Conservation (phyloP, 2,329 filamentous ascomycete species). For the Cephalotrichum gorgonifer region DNA sequence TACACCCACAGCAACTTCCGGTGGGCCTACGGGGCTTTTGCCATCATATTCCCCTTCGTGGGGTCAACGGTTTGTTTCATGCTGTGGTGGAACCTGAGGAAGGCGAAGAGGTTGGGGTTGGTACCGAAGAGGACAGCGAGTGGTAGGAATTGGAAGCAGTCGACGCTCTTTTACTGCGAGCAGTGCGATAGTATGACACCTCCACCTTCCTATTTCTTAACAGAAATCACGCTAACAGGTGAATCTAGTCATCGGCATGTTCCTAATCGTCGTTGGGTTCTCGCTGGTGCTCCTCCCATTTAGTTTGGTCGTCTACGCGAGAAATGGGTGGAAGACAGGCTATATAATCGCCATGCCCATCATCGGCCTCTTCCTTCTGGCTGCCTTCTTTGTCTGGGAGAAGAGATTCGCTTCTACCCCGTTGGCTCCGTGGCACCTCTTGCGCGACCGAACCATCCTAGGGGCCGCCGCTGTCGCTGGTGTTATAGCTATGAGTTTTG, state of each 20-base stretch:
- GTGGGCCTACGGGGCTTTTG: slow-evolving; percentile 50
- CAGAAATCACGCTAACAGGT: neutral
- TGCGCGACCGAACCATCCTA: slow-evolving; percentile 36
- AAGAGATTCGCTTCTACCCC: slow-evolving; percentile 42
- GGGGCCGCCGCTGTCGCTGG: slow-evolving; percentile 29
- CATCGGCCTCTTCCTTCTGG: slow-evolving; percentile 37
- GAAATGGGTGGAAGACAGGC: slow-evolving; percentile 28
- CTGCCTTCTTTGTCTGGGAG: slow-evolving; percentile 45
- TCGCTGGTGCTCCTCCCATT: slow-evolving; percentile 43
- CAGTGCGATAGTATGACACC: slow-evolving; percentile 42
- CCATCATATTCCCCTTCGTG: slow-evolving; percentile 48
- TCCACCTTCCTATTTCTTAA: neutral
- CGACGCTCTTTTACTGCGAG: slow-evolving; percentile 38
- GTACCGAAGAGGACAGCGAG: slow-evolving; percentile 24
- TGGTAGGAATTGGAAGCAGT: slow-evolving; percentile 30
- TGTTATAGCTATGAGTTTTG: slow-evolving; percentile 19
- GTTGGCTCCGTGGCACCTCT: slow-evolving; percentile 43
- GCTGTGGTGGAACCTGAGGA: slow-evolving; percentile 27
- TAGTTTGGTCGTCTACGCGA: slow-evolving; percentile 22
- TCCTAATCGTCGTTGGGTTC: slow-evolving; percentile 40
- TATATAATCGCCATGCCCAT: slow-evolving; percentile 37
- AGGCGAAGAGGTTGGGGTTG: slow-evolving; percentile 36
- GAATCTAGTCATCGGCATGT: slow-evolving; percentile 31
- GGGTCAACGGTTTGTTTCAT: slow-evolving; percentile 22
- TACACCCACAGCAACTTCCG: slow-evolving; percentile 26